These are phyloP conservation scores for Penicillium goetzii DNA, from an alignment of 495 filamentous ascomycete genomes.

Conservation along the genomic window DNA sequence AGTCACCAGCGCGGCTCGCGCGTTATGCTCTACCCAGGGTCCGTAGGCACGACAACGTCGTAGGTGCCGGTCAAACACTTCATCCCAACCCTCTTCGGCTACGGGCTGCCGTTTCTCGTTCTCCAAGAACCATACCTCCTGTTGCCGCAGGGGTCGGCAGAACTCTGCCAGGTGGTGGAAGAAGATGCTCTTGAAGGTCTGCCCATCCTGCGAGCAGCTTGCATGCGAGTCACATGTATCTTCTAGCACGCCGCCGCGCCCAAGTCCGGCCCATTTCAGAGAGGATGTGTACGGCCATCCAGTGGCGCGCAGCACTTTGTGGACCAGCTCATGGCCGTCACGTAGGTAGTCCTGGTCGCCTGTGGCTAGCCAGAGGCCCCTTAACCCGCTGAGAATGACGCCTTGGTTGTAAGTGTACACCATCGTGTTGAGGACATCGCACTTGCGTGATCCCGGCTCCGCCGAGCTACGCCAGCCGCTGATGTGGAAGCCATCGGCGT, in stretches of 20 bases:
- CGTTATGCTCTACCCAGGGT: conserved; percentile 78
- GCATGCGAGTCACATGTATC: conserved; percentile 80
- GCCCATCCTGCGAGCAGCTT: conserved; percentile 78
- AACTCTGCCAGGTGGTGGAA: conserved; percentile 87
- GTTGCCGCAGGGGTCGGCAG: conserved; percentile 65
- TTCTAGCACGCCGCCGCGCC: conserved; percentile 78
- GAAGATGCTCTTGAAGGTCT: conserved; percentile 96
- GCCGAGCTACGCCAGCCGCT: conserved; percentile 57
- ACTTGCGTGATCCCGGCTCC: conserved; percentile 58
- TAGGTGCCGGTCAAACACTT: conserved; percentile 53
- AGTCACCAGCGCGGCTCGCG: conserved; percentile 70
- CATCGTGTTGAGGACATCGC: conserved; percentile 82
- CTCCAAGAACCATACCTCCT: conserved; percentile 40
- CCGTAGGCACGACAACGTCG: conserved; percentile 65
- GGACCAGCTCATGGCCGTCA: conserved; percentile 78
- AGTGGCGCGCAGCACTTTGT: conserved; percentile 73
- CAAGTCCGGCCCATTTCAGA: conserved; percentile 70
- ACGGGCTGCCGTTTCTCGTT: conserved; percentile 33
- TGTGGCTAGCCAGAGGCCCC: conserved; percentile 77
- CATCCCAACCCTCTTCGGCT: conserved; percentile 31
- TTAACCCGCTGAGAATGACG: conserved; percentile 82
- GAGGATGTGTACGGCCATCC: conserved; percentile 61
- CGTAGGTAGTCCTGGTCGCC: conserved; percentile 66
- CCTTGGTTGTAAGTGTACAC: conserved; percentile 98
- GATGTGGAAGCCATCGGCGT: conserved; percentile 91